Evolutionary conservation across 495 filamentous ascomycete genomes (phyloP).

Genomic region (Trichodelitschia bisporula): DNA sequence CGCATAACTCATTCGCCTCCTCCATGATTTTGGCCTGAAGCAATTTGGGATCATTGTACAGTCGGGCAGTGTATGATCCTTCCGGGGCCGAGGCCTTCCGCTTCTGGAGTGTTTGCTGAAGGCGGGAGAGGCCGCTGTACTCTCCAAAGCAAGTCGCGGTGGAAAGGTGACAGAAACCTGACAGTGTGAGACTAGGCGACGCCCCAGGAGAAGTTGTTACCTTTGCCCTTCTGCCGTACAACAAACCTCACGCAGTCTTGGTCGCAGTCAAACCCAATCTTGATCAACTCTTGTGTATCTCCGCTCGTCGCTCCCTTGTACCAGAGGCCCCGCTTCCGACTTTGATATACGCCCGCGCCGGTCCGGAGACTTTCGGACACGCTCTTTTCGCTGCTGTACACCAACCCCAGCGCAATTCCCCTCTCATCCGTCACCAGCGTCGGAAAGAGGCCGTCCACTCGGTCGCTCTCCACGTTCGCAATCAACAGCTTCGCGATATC

Average conservation of each 20-base stretch:
- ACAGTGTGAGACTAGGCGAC: constrained; percentile 5
- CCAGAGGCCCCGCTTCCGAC: constrained; percentile 83
- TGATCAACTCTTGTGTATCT: constrained; percentile 70
- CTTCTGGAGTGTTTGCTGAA: constrained; percentile 61
- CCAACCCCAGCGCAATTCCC: constrained; percentile 64
- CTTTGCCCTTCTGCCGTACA: constrained; percentile 65
- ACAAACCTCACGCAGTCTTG: constrained; percentile 74
- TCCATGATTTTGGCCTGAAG: constrained; percentile 93
- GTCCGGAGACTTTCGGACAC: constrained; percentile 65
- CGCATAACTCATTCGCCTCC: constrained; percentile 83
- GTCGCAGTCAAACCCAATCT: constrained; percentile 74
- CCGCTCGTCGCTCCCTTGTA: constrained; percentile 90
- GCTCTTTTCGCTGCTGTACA: constrained; percentile 84
- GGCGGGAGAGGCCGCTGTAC: constrained; percentile 51
- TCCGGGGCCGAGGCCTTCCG: constrained; percentile 60
- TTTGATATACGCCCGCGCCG: constrained; percentile 84
- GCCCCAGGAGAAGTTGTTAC: constrained; percentile 15
- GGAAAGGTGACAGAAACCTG: constrained; percentile 84
- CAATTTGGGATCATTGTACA: constrained; percentile 80
- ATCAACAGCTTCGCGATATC: constrained; percentile 45
- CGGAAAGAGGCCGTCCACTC: constrained; percentile 59
- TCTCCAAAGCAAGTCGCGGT: constrained; percentile 80
- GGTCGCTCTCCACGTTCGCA: constrained; percentile 46
- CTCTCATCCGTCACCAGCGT: constrained; percentile 77
- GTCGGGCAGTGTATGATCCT: constrained; percentile 77